Evolutionary conservation across 176 grass and related monocot genomes (phyloP).

Genomic region (Oryza glumipatula): DNA sequence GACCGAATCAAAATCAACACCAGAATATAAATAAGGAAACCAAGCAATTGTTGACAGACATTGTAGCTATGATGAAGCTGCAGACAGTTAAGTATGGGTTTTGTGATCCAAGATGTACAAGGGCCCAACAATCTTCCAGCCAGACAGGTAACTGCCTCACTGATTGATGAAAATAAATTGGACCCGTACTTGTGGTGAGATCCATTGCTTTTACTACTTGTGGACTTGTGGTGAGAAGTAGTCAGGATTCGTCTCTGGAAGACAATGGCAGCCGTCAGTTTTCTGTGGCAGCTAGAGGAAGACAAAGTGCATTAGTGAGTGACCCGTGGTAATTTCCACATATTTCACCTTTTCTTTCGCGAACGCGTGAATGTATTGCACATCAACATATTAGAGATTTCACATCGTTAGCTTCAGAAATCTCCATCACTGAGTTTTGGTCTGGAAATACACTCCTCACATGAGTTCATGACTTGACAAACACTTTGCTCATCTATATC

Average conservation of each 20-base stretch:
- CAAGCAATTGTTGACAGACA: neutral
- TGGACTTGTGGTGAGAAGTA: no score
- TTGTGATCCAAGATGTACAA: neutral
- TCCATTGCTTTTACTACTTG: neutral
- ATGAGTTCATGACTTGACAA: no score
- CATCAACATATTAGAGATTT: no score
- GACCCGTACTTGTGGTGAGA: neutral
- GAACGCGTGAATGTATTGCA: no score
- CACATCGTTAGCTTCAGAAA: neutral
- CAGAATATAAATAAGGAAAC: neutral
- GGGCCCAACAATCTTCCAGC: neutral
- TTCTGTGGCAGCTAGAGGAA: neutral
- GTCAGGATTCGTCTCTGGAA: neutral
- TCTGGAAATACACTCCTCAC: no score
- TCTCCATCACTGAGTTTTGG: neutral
- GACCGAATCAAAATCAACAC: neutral
- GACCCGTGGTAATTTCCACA: neutral
- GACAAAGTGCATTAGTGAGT: neutral
- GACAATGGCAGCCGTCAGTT: constrained; percentile 16
- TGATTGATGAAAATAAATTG: neutral
- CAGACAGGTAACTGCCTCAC: neutral
- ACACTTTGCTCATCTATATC: no score
- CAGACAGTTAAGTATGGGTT: neutral
- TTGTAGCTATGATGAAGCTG: neutral
- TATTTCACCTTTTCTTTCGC: neutral